Evolutionary conservation across 371 early-diverging fungal species (phyloP).

Genomic region (Umbelopsis sp.): DNA sequence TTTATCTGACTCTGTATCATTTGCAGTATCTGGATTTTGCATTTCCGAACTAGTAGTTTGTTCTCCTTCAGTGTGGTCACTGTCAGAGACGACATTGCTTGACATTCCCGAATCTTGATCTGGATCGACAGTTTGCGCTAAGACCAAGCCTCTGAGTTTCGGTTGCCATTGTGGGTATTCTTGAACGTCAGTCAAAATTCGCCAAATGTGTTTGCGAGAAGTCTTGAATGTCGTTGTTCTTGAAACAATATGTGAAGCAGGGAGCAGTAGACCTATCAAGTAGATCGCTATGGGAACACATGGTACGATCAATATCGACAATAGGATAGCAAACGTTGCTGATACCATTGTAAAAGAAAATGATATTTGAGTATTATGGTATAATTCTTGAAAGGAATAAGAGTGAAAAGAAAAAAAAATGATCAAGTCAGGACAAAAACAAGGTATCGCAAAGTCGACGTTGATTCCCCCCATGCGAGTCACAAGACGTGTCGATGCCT

Average conservation of each 20-base stretch:
- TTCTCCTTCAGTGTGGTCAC: conserved; percentile 25
- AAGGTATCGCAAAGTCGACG: conserved; percentile 5
- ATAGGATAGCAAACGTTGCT: conserved; percentile 2
- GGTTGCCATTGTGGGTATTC: conserved; percentile 44
- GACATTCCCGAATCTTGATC: not conserved
- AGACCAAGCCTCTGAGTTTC: conserved; percentile 30
- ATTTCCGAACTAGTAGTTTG: conserved; percentile 5
- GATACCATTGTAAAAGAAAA: not conserved
- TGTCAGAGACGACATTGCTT: not conserved
- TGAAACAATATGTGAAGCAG: conserved; percentile 9
- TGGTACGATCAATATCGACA: conserved; percentile 8
- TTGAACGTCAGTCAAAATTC: conserved; percentile 38
- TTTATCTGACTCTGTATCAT: not conserved
- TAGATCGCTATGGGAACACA: conserved; percentile 15
- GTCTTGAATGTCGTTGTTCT: conserved; percentile 25
- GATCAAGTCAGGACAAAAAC: not conserved
- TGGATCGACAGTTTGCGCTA: conserved; percentile 18
- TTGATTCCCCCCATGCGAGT: conserved; percentile 9
- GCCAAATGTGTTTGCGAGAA: conserved; percentile 39
- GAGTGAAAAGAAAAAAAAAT: not conserved
- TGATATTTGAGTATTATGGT: conserved; percentile 1
- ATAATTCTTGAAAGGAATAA: not conserved
- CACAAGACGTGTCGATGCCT: conserved; percentile 14
- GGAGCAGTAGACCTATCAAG: conserved; percentile 5
- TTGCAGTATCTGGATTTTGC: conserved; percentile 21